Percentiles rank a stretch among this genome's conserved stretches.
phyloP scores from a whole-genome alignment of 306 rosid species.

The Prunus mongolica region DNA sequence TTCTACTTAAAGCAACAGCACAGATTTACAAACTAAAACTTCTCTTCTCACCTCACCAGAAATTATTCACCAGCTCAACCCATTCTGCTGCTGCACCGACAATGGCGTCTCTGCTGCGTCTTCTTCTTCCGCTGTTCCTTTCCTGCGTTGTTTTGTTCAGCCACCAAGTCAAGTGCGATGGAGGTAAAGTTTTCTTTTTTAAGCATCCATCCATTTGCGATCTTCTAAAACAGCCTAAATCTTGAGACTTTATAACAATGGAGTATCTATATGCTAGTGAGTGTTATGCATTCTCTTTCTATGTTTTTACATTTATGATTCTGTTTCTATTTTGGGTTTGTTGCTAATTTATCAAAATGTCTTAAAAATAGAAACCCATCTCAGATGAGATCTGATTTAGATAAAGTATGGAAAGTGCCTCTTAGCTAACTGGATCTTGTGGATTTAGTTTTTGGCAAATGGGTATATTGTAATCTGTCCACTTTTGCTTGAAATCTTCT shows the following conservation, averaged over 20 bases:
- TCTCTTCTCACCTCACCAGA: background rate
- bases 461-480: background rate
- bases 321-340: background rate
- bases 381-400: conserved; percentile 39
- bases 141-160: conserved; percentile 42
- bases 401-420: background rate
- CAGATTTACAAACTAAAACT: background rate
- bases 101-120: conserved; percentile 39
- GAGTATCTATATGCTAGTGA: background rate
- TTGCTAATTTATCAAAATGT: background rate
- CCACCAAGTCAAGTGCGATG: conserved; percentile 42
- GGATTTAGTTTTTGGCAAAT: conserved; percentile 13
- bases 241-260: background rate
- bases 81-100: conserved; percentile 6
- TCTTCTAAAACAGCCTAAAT: background rate
- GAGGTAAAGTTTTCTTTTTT: conserved; percentile 29
- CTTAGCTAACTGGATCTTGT: conserved; percentile 17
- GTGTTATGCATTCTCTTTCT: no score
- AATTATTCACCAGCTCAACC: background rate
- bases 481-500: background rate
- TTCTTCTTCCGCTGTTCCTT: conserved; percentile 33
- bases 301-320: background rate
- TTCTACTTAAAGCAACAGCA: conserved; percentile 2
- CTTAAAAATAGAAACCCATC: background rate
- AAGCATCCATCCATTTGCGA: background rate